phyloP scores from a whole-genome alignment of 345 rosid genomes.

The Brassica nigra region DNA sequence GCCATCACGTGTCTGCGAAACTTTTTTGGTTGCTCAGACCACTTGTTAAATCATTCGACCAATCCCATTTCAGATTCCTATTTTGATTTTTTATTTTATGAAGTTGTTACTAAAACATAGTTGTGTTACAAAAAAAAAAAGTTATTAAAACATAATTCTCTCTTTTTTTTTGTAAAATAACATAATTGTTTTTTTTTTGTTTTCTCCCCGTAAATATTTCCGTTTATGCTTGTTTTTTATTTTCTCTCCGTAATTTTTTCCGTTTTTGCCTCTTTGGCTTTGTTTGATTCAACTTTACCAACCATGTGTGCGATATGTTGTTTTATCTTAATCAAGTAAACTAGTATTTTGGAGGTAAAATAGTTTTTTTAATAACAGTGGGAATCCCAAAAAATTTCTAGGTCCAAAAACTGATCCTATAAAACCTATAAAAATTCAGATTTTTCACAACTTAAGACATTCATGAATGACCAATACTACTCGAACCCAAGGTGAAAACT shows the following conservation, averaged over 20 bases:
- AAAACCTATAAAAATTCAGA: no score
- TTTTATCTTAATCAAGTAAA: constrained; percentile 1
- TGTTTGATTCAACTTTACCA: constrained; percentile 5
- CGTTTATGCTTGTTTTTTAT: no score
- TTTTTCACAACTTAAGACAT: no score
- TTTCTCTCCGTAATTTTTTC: not conserved
- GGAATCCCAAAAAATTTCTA: no score
- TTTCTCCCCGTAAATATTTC: no score
- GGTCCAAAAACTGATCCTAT: no score
- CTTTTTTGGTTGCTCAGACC: constrained; percentile 13
- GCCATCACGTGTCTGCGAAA: constrained; percentile 35
- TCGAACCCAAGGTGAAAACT: no score
- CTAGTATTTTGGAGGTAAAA: not conserved
- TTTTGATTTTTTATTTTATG: not conserved
- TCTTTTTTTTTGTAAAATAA: no score
- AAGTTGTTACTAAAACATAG: not conserved
- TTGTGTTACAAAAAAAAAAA: no score
- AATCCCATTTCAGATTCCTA: constrained; percentile 18
- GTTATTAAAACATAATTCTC: not conserved
- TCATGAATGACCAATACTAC: no score
- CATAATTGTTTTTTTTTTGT: no score
- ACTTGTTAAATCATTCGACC: constrained; percentile 30
- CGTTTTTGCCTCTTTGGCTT: not conserved
- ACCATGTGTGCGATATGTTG: not conserved
- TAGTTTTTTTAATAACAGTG: no score